These are phyloP conservation scores for Euryodendron excelsum DNA, from an alignment of 148 eudicot species.

Conservation along the genomic window DNA sequence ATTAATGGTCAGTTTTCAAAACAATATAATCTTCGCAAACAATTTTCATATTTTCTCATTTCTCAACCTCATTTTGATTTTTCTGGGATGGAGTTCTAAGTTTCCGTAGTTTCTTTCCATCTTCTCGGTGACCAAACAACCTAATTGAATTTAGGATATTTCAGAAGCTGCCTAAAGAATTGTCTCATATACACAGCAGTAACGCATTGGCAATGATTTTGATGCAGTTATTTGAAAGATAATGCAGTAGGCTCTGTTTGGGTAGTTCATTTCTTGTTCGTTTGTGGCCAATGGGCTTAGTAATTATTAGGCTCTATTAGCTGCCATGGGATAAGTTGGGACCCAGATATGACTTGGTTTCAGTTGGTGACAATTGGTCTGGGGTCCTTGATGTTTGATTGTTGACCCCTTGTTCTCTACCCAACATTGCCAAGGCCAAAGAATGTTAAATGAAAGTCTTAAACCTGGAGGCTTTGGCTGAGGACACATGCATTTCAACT, in stretches of 20 bases:
- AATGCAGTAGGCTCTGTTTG: neutral
- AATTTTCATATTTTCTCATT: too few species aligned
- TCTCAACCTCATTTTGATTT: neutral
- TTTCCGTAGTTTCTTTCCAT: neutral
- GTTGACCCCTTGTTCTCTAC: neutral
- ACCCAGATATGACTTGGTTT: too few species aligned
- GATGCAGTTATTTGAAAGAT: too few species aligned
- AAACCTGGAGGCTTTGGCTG: neutral
- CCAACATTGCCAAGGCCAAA: neutral
- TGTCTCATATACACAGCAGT: neutral
- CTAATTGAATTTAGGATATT: neutral
- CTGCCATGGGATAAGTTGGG: too few species aligned
- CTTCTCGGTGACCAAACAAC: slow-evolving; percentile 6
- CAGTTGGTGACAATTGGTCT: neutral
- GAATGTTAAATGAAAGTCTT: too few species aligned
- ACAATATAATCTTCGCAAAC: too few species aligned
- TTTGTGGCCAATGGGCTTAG: slow-evolving; percentile 2
- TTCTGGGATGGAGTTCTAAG: too few species aligned
- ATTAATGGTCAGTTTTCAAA: neutral
- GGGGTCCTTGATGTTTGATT: neutral
- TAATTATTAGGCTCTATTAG: slow-evolving; percentile 17
- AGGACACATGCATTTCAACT: neutral
- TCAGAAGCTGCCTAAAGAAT: neutral
- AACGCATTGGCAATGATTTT: neutral
- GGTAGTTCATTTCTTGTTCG: slow-evolving; percentile 1